Conservation (phyloP, 805 yeast genomes). For the Cyberlindnera maritima region DNA sequence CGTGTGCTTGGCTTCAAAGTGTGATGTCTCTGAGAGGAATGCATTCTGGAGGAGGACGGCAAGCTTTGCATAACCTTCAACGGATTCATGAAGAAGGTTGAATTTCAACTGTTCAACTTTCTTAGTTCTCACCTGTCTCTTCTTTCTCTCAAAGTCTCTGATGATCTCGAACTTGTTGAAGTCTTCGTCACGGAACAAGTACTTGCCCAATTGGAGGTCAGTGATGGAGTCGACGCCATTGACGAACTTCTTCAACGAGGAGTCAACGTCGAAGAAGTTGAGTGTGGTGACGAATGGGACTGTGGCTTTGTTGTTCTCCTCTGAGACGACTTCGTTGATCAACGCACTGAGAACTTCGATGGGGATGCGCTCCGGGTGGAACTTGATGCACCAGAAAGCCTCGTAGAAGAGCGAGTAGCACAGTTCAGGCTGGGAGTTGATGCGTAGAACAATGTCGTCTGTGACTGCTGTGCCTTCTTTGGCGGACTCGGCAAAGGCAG, state of each 20-base stretch:
- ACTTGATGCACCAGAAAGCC: conserved; percentile 20
- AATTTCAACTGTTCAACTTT: conserved; percentile 45
- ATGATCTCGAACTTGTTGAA: conserved; percentile 32
- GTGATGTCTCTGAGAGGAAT: conserved; percentile 38
- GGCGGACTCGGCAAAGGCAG: neutral
- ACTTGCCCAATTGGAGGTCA: conserved; percentile 15
- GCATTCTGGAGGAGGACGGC: conserved; percentile 46
- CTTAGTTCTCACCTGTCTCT: neutral
- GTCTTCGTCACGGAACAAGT: conserved; percentile 31
- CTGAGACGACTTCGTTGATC: neutral
- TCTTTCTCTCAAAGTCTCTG: conserved; percentile 5
- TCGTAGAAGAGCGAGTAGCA: conserved; percentile 23
- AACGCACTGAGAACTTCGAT: neutral
- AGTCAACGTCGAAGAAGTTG: conserved; percentile 27
- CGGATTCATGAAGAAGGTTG: conserved; percentile 69
- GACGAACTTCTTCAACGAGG: conserved; percentile 24
- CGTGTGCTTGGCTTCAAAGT: conserved; percentile 41
- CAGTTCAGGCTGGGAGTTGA: conserved; percentile 1
- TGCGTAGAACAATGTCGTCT: neutral
- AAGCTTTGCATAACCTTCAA: conserved; percentile 74
- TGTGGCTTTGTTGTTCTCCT: conserved; percentile 11
- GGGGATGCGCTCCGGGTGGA: conserved; percentile 16
- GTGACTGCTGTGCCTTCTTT: neutral
- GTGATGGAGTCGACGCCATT: conserved; percentile 28
- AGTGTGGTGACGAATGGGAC: conserved; percentile 31